These are phyloP conservation scores for Ustilago shanxiensis DNA, from an alignment of 1,284 basidiomycete genomes.

Conservation along the genomic window DNA sequence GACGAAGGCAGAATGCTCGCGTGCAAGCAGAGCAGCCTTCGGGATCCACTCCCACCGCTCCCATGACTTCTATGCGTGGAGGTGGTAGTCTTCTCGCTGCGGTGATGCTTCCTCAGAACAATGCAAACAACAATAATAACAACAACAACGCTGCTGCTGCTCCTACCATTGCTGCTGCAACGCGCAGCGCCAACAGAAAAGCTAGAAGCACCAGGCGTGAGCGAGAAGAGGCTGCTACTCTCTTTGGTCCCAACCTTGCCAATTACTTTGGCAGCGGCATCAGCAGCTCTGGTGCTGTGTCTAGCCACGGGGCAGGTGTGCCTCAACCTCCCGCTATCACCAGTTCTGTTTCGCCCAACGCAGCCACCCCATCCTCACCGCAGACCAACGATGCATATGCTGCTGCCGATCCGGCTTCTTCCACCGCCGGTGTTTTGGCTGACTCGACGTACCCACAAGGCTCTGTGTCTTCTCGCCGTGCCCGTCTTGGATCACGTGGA, in stretches of 20 bases:
- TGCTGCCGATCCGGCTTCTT: constrained; percentile 5
- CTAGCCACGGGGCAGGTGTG: constrained; percentile 25
- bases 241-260: constrained; percentile 62
- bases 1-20: constrained; percentile 28
- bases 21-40: constrained; percentile 11
- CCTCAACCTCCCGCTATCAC: constrained; percentile 25
- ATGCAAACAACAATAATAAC: background rate
- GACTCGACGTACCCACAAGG: constrained; percentile 21
- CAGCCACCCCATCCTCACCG: constrained; percentile 1
- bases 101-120: constrained; percentile 18
- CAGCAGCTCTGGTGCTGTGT: constrained; percentile 54
- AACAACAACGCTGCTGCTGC: no score
- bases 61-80: constrained; percentile 4
- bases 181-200: constrained; percentile 27
- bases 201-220: constrained; percentile 47
- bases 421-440: background rate
- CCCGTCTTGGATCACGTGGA: constrained; percentile 58
- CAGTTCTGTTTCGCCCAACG: constrained; percentile 19
- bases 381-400: background rate
- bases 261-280: constrained; percentile 63
- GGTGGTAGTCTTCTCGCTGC: constrained; percentile 21
- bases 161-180: constrained; percentile 1
- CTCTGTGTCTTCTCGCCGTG: constrained; percentile 26
- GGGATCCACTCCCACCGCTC: background rate
- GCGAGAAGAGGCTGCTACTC: constrained; percentile 58